Evolutionary conservation across 2,329 filamentous ascomycete species (phyloP).

Genomic region (Colletotrichum limetticola): DNA sequence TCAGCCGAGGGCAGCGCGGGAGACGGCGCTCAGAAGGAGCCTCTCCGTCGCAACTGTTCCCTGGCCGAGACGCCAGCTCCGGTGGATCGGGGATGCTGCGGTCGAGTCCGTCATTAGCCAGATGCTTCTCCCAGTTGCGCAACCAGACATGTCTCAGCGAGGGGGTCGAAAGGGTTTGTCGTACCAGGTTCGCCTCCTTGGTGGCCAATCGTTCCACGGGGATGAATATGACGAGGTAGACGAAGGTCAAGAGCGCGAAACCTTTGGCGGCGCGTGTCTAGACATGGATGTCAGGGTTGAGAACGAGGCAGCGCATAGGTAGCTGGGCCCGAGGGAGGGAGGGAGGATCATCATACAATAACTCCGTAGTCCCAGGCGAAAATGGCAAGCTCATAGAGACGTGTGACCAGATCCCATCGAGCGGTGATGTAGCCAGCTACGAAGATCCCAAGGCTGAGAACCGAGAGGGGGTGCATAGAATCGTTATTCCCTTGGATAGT

Average conservation of each 20-base stretch:
- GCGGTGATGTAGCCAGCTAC: conserved; percentile 99
- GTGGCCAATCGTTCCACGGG: conserved; percentile 86
- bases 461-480: conserved; percentile 97
- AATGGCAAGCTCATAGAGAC: conserved; percentile 94
- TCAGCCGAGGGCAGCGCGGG: conserved; percentile 51
- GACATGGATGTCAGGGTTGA: conserved; percentile 7
- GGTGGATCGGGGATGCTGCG: conserved; percentile 82
- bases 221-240: conserved; percentile 86
- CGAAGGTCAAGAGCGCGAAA: conserved; percentile 81
- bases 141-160: conserved; percentile 27
- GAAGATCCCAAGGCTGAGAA: conserved; percentile 97
- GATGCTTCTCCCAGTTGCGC: conserved; percentile 36
- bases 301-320: conserved; percentile 26
- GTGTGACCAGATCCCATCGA: conserved; percentile 97
- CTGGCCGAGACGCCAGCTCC: conserved; percentile 89
- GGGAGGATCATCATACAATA: conserved; percentile 70
- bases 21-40: conserved; percentile 80
- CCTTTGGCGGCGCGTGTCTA: conserved; percentile 88
- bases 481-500: conserved; percentile 53
- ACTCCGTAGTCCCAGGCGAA: conserved; percentile 99
- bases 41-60: conserved; percentile 92
- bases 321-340: background rate
- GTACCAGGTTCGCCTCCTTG: conserved; percentile 83
- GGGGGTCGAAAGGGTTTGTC: conserved; percentile 43
- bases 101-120: conserved; percentile 37